A percentile compares a stretch with the other conserved stretches of the same genome.
These are phyloP conservation scores for Penstemon eatonii DNA, from an alignment of 257 asterid species.

Conservation along the genomic window DNA sequence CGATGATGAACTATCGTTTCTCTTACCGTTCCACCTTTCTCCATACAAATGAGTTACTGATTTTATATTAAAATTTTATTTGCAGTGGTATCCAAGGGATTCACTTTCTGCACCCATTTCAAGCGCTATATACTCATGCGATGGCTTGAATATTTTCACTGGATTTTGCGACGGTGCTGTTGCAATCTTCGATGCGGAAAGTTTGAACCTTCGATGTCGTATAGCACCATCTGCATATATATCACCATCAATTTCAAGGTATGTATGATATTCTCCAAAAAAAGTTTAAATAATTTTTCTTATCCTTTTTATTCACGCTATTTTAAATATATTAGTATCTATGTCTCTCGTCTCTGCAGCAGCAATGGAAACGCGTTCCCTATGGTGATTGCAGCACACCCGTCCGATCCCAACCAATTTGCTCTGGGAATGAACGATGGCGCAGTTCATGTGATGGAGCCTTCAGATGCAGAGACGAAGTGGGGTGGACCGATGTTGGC, in stretches of 20 bases:
- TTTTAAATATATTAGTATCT: too few species aligned
- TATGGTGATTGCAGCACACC: slow-evolving; percentile 82
- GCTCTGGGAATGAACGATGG: slow-evolving; percentile 98
- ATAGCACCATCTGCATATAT: slow-evolving; percentile 77
- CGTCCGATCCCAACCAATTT: slow-evolving; percentile 74
- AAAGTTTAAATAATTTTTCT: too few species aligned
- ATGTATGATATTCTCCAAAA: slow-evolving; percentile 1
- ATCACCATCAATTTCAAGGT: slow-evolving; percentile 73
- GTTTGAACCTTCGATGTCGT: slow-evolving; percentile 66
- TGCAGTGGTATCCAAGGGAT: slow-evolving; percentile 91
- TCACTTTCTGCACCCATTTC: slow-evolving; percentile 74
- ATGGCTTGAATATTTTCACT: slow-evolving; percentile 61
- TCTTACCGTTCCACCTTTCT: background rate
- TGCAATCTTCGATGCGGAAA: slow-evolving; percentile 79
- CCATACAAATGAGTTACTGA: slow-evolving; percentile 8
- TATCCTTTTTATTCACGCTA: too few species aligned
- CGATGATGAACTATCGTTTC: background rate
- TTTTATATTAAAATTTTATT: slow-evolving; percentile 9
- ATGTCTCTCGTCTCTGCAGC: slow-evolving; percentile 35
- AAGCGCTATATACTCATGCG: slow-evolving; percentile 83
- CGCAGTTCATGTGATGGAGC: slow-evolving; percentile 78
- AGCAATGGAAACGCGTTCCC: slow-evolving; percentile 56
- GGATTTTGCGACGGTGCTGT: slow-evolving; percentile 92
- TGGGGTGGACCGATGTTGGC: slow-evolving; percentile 65
- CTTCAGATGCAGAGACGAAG: slow-evolving; percentile 74